phyloP scores from a whole-genome alignment of 2,329 filamentous ascomycete genomes.

The Cladosporium sp. region DNA sequence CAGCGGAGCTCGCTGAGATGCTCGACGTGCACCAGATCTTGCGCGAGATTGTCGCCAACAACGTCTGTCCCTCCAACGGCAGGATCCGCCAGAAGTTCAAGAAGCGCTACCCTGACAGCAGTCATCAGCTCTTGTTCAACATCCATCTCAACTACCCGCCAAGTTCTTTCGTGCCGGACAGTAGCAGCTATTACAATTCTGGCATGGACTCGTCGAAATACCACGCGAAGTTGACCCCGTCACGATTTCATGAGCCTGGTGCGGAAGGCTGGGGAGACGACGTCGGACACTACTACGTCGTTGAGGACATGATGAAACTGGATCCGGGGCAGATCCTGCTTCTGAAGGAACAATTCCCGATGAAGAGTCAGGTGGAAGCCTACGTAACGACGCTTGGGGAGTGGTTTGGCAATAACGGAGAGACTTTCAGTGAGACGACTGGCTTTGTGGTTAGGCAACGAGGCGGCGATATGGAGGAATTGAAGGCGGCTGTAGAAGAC shows the following conservation, averaged over 20 bases:
- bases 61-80: slow-evolving; percentile 57
- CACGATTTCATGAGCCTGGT: slow-evolving; percentile 45
- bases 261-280: slow-evolving; percentile 61
- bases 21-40: slow-evolving; percentile 53
- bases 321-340: slow-evolving; percentile 55
- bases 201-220: slow-evolving; percentile 32
- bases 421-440: slow-evolving; percentile 56
- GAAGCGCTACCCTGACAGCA: slow-evolving; percentile 47
- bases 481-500: slow-evolving; percentile 63
- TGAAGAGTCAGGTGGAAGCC: slow-evolving; percentile 52
- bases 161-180: slow-evolving; percentile 24
- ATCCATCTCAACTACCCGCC: slow-evolving; percentile 31
- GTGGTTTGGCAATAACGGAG: slow-evolving; percentile 59
- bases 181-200: slow-evolving; percentile 34
- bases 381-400: slow-evolving; percentile 49
- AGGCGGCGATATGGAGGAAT: slow-evolving; percentile 44
- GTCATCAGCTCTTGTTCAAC: slow-evolving; percentile 47
- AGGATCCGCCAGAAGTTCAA: slow-evolving; percentile 53
- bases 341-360: slow-evolving; percentile 49
- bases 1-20: slow-evolving; percentile 51
- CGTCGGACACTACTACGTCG: slow-evolving; percentile 56
- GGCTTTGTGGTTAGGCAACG: slow-evolving; percentile 51
- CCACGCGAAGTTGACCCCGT: slow-evolving; percentile 42
- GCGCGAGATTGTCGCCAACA: slow-evolving; percentile 49
- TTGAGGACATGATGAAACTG: slow-evolving; percentile 60